Base-by-base conservation (phyloP, 495 filamentous ascomycete species). In the Pseudotulostoma volvatum region DNA sequence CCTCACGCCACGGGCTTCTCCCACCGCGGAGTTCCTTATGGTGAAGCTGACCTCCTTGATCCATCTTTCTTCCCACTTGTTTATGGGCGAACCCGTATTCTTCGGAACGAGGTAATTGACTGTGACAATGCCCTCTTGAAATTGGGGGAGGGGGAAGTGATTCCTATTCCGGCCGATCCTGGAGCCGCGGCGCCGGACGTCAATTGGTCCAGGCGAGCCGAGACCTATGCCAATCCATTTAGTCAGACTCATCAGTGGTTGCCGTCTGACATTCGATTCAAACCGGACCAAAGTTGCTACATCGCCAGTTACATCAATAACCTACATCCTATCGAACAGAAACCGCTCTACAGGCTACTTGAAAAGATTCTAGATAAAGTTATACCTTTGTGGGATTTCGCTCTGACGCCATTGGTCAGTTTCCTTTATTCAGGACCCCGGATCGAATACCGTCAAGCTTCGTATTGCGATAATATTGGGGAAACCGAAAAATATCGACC, bases 261-360 rank as follows among this genome's bases (percentile, higher is more conserved):
- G 2, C 65, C 66, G 7, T 44, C 42, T 31, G 63, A 56, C 43
- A 57, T 56, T 16, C 14, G 40, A n/a, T 51, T 60, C 30, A 41
- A 48, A 18, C 46, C 43, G 8, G 54, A 56, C 8, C 46, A 47
- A 5, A 44, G 33, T 13, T 55, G 48, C 48, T 49, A 55, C 33
- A 54, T 63, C 36, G 46, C 47, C 4, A 61, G 47, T 41, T 74
- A 67, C 46, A 66, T 66, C 49, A 66, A 63, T 45, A 64, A 63
- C 40, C 56, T 66, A 25, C 69, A 66, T 39, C 70, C 67, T 0
- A 33, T 39, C 9, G 50, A 49, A 14, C 41, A 63, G 25, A 34
- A 40, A 13, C 33, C 52, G 1, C 36, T 63, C n/a, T 66, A 67
- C 43, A 32, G 34, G 2, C 31, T 59, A 16, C 56, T 66, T n/a